Evolutionary conservation across 257 asterid genomes (phyloP), one percentile per base, ranked within the genome.

Genomic region (Solanum tarapatanum): DNA sequence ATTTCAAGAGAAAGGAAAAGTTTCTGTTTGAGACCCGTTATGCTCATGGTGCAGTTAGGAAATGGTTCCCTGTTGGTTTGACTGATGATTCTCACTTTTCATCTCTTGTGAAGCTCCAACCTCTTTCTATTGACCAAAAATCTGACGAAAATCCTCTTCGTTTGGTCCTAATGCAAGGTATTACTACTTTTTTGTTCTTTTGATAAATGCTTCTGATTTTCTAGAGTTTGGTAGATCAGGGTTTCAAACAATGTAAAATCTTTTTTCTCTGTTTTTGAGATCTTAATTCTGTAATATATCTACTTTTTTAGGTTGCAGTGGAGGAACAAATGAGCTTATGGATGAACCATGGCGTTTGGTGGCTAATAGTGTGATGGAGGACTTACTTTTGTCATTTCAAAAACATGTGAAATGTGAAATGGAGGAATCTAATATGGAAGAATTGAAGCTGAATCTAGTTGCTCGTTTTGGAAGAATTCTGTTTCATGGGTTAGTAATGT

Each of bases 1-100:
- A 51, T 62, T 30, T 32, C 43, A 86, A 86, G 36, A 45, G 70
- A 24, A 51, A 76, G 83, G 88, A 70, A 26, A 85, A 88, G 80
- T 28, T 24, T 41, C 55, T 30, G 76, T 30, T 43, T 58, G 58
- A 8, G 41, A 84, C 89, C 24, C 33, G 84, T 26, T 92, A 86
- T 39, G 92, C 89, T 21, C 73, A 88, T 11, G 73, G 69, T 86
- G 88, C 93, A 30, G 86, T 88, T 60, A 82, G 84, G 4, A 93
- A 68, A 87, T 93, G 95, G 95, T 92, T 93, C 86, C 88, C 91
- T 1, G 93, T 91, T 87, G 93, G 94, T 43, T 80, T 91, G 87
- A 80, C 85, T 48, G 89, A 92, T 76, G 84, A 70, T 37, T 28
- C 88, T 75, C 88, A 37, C 87, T 45, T 93, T 87, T 77, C 87